Evolutionary conservation across 495 filamentous ascomycete genomes (phyloP).

Genomic region (Neurospora terricola): DNA sequence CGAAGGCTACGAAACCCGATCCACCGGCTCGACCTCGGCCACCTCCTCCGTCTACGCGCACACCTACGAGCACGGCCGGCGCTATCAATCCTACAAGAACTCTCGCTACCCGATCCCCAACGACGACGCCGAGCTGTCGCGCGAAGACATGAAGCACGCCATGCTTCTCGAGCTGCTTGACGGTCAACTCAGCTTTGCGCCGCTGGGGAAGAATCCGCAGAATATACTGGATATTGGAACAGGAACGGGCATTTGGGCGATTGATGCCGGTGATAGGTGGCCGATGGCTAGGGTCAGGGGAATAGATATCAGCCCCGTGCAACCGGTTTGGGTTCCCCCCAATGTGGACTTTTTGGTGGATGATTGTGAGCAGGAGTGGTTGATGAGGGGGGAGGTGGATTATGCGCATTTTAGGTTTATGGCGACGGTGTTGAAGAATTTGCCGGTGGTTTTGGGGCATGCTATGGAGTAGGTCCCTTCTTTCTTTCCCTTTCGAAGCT

Average conservation of each 20-base stretch:
- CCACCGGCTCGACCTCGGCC: conserved; percentile 25
- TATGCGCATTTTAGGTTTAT: conserved; percentile 34
- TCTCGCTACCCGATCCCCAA: conserved; percentile 47
- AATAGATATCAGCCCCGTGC: conserved; percentile 27
- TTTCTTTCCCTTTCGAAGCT: too few species aligned
- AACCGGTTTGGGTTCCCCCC: conserved; percentile 30
- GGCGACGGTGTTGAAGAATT: conserved; percentile 36
- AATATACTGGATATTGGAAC: conserved; percentile 42
- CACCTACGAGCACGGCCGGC: conserved; percentile 44
- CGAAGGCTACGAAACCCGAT: conserved; percentile 19
- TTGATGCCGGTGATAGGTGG: conserved; percentile 32
- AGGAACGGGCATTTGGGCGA: conserved; percentile 48
- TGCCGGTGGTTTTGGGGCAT: conserved; percentile 27
- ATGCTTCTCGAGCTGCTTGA: conserved; percentile 28
- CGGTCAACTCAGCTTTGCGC: conserved; percentile 34
- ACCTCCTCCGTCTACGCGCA: conserved; percentile 33
- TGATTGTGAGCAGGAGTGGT: conserved; percentile 36
- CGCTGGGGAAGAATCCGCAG: conserved; percentile 30
- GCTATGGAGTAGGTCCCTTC: conserved; percentile 25
- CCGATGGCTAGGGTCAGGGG: conserved; percentile 28
- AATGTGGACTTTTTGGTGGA: conserved; percentile 37
- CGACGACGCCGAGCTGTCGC: conserved; percentile 41
- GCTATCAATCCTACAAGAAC: conserved; percentile 47
- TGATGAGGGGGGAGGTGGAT: conserved; percentile 23
- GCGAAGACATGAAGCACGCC: conserved; percentile 38